Evolutionary conservation across 441 rosid genomes (phyloP).

Genomic region (Euphorbia celastroides): DNA sequence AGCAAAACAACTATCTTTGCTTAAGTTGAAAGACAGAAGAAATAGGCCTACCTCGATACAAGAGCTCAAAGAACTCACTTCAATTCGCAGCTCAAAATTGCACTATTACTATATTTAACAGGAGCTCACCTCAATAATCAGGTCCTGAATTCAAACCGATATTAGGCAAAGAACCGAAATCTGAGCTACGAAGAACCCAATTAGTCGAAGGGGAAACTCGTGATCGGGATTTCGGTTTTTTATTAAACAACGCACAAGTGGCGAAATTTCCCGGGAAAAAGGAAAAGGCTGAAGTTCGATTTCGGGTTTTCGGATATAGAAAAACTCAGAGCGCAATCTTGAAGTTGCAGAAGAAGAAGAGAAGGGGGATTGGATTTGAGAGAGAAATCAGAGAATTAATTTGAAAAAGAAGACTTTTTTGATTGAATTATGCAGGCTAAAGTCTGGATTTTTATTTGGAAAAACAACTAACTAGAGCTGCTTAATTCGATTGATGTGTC

Average conservation of each 20-base stretch:
- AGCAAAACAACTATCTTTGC: slow-evolving; percentile 13
- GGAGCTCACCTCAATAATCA: slow-evolving; percentile 4
- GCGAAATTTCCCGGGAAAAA: slow-evolving; percentile 6
- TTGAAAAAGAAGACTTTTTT: not conserved
- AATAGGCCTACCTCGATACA: slow-evolving; percentile 11
- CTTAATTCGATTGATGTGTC: not conserved
- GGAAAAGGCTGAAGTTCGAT: not conserved
- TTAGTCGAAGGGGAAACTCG: slow-evolving; percentile 13
- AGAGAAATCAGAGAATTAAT: not conserved
- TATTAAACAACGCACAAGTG: not conserved
- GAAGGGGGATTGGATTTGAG: not conserved
- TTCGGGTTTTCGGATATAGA: not conserved
- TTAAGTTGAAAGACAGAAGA: slow-evolving; percentile 20
- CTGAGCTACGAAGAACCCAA: not conserved
- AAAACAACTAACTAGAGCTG: not conserved
- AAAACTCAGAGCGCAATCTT: slow-evolving; percentile 4
- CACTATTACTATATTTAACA: not conserved
- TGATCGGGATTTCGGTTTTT: slow-evolving; percentile 13
- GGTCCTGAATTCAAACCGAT: slow-evolving; percentile 5
- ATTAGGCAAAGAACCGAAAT: slow-evolving; percentile 14
- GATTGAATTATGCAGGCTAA: not conserved
- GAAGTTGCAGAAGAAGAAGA: not conserved
- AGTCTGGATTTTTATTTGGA: not conserved
- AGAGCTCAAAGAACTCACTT: slow-evolving; percentile 1
- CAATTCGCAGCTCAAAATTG: not conserved